These are phyloP conservation scores for Nidula niveotomentosa DNA, from an alignment of 1,284 basidiomycete species.

Conservation along the genomic window DNA sequence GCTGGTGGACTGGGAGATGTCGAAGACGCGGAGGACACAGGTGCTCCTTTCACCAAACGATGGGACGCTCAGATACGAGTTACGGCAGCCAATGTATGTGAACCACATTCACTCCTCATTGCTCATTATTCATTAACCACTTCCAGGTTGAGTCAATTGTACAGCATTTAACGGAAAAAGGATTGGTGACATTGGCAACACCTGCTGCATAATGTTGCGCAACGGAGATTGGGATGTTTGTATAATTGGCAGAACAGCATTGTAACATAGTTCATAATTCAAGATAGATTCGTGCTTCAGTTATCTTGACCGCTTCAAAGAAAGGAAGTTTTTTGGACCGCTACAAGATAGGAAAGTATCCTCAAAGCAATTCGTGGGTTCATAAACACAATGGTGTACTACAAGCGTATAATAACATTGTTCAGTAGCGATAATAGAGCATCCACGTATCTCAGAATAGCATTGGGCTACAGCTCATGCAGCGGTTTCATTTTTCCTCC, in stretches of 20 bases:
- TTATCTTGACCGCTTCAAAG: no score
- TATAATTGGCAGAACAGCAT: no score
- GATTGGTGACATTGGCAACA: conserved; percentile 45
- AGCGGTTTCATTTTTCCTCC: conserved; percentile 45
- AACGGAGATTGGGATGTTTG: conserved; percentile 5
- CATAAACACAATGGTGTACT: conserved; percentile 3
- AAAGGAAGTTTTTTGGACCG: no score
- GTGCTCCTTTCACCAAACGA: conserved; percentile 84
- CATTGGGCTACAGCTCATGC: conserved; percentile 9
- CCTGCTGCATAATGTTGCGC: conserved; percentile 19
- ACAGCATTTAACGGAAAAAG: conserved; percentile 72
- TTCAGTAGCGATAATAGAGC: no score
- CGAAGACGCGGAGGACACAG: conserved; percentile 84
- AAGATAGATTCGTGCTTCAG: no score
- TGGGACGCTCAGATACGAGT: conserved; percentile 91
- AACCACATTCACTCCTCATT: conserved; percentile 1
- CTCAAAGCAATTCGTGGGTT: no score
- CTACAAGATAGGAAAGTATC: no score
- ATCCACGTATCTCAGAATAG: no score
- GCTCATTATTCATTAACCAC: conserved; percentile 3
- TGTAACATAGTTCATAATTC: no score
- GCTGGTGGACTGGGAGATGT: conserved; percentile 90
- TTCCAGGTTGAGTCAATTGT: conserved; percentile 78
- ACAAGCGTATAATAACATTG: background rate
- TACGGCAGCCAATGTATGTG: conserved; percentile 78